Evolutionary conservation across 345 rosid genomes (phyloP).

Genomic region (Arabidopsis thaliana): DNA sequence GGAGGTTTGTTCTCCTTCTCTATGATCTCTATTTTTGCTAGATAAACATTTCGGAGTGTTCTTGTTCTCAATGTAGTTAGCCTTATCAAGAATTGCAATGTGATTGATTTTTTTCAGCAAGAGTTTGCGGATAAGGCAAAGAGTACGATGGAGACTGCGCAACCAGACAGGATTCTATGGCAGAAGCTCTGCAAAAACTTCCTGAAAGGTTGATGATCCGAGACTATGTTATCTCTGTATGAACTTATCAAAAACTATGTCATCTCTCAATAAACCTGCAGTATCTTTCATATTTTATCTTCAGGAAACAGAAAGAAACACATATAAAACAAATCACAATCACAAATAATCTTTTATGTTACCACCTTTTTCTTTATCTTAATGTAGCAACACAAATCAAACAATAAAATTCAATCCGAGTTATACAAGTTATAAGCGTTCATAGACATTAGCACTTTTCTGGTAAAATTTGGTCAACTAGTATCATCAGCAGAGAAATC

Average conservation of each 20-base stretch:
- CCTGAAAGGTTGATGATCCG: constrained; percentile 31
- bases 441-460: not conserved
- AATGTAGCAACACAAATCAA: constrained; percentile 21
- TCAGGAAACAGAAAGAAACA: not conserved
- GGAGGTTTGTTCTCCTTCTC: constrained; percentile 49
- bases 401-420: constrained; percentile 2
- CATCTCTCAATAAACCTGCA: not conserved
- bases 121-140: constrained; percentile 44
- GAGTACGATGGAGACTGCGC: constrained; percentile 36
- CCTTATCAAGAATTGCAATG: not conserved
- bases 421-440: not conserved
- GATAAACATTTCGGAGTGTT: not conserved
- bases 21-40: not conserved
- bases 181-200: constrained; percentile 41
- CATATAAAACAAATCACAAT: not conserved
- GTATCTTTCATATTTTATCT: not conserved
- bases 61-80: not conserved
- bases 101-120: constrained; percentile 30
- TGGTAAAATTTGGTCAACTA: constrained; percentile 1
- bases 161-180: constrained; percentile 42
- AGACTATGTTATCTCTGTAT: not conserved
- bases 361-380: not conserved
- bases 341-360: constrained; percentile 5
- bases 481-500: constrained; percentile 90
- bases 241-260: not conserved